Conservation (phyloP, 306 rosid species). For the Dryas octopetala region DNA sequence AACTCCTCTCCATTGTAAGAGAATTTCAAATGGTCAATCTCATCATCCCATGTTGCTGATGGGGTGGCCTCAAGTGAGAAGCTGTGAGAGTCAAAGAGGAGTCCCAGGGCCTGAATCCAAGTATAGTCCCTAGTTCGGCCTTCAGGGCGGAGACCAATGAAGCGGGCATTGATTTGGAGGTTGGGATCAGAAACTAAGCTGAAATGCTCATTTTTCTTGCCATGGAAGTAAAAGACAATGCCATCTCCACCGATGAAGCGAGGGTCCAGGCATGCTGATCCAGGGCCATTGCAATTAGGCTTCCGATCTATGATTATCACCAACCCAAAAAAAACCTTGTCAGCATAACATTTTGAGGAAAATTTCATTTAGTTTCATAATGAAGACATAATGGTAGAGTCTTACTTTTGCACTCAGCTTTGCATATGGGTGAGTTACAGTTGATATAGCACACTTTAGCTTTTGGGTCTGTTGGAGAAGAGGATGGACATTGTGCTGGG, state of each 20-base stretch:
- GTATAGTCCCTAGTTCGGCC: conserved; percentile 66
- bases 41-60: conserved; percentile 50
- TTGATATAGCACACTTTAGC: conserved; percentile 71
- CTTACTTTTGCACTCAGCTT: conserved; percentile 73
- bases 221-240: conserved; percentile 82
- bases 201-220: conserved; percentile 65
- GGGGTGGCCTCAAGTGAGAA: conserved; percentile 60
- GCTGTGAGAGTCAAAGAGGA: conserved; percentile 52
- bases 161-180: conserved; percentile 73
- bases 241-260: conserved; percentile 86
- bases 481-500: conserved; percentile 64
- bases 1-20: conserved; percentile 48
- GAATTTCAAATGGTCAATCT: conserved; percentile 55
- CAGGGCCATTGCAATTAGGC: conserved; percentile 68
- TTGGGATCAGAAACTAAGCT: conserved; percentile 58
- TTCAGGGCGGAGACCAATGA: conserved; percentile 68
- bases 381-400: background rate
- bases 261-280: conserved; percentile 86
- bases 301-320: conserved; percentile 43
- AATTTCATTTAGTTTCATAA: background rate
- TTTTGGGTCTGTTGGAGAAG: conserved; percentile 44
- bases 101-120: conserved; percentile 83
- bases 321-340: background rate
- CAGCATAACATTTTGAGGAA: background rate
- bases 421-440: conserved; percentile 69